Percentiles rank a stretch among this genome's conserved stretches.
phyloP scores from a whole-genome alignment of 768 basidiomycete genomes.

The Leccinellum luteum region DNA sequence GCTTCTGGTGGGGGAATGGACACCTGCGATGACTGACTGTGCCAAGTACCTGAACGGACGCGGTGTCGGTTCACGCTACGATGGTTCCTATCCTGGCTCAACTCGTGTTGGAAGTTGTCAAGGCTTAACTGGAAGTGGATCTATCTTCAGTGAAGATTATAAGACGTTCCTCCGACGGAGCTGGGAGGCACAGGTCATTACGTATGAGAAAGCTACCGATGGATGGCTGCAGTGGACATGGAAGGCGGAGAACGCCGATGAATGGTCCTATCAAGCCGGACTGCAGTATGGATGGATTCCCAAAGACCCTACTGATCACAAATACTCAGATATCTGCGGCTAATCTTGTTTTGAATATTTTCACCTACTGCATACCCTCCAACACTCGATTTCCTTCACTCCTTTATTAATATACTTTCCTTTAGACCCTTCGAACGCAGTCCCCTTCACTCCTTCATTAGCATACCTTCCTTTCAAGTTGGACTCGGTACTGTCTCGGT shows the following conservation, averaged over 20 bases:
- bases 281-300: slow-evolving; percentile 86
- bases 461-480: background rate
- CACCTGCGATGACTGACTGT: slow-evolving; percentile 73
- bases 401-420: too few species aligned
- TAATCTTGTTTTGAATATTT: slow-evolving; percentile 12
- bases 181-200: slow-evolving; percentile 82
- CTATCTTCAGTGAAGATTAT: slow-evolving; percentile 70
- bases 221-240: slow-evolving; percentile 86
- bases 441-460: background rate
- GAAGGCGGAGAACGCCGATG: slow-evolving; percentile 80
- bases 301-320: slow-evolving; percentile 43
- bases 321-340: slow-evolving; percentile 63
- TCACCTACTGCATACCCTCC: background rate
- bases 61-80: slow-evolving; percentile 64
- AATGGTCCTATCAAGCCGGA: slow-evolving; percentile 88
- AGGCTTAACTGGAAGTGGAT: slow-evolving; percentile 70
- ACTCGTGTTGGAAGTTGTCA: slow-evolving; percentile 67
- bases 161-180: slow-evolving; percentile 78
- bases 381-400: too few species aligned
- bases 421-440: too few species aligned
- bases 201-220: slow-evolving; percentile 59
- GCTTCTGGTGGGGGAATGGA: slow-evolving; percentile 89
- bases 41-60: slow-evolving; percentile 68
- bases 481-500: background rate
- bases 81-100: slow-evolving; percentile 63